phyloP scores from a whole-genome alignment of 2,329 filamentous ascomycete genomes.

The Trichoderma oligosporum region DNA sequence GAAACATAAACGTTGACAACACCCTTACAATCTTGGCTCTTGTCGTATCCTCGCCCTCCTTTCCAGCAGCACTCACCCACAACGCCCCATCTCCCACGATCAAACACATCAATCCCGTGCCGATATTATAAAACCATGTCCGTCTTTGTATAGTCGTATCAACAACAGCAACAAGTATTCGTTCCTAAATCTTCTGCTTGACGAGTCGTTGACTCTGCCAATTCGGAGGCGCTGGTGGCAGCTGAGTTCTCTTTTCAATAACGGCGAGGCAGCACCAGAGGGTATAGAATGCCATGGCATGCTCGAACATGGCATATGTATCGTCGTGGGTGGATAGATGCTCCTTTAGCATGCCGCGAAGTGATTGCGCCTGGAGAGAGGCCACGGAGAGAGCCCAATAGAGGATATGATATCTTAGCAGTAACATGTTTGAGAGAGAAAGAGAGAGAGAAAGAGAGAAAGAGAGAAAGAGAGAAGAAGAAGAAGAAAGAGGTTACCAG shows the following conservation, averaged over 20 bases:
- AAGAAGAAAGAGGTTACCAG: not conserved
- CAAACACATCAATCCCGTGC: conserved; percentile 8
- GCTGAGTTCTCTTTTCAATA: not conserved
- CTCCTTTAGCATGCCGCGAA: not conserved
- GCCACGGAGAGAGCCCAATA: not conserved
- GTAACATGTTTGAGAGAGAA: not conserved
- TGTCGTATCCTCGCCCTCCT: not conserved
- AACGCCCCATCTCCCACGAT: conserved; percentile 7
- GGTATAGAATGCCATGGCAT: not conserved
- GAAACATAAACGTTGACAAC: conserved; percentile 22
- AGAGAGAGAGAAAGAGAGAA: not conserved
- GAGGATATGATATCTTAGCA: not conserved
- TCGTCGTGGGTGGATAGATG: not conserved
- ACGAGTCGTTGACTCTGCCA: not conserved
- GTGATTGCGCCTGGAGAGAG: not conserved
- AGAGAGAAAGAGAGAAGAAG: not conserved
- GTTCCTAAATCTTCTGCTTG: not conserved
- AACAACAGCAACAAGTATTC: too few species aligned
- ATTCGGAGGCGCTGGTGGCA: not conserved
- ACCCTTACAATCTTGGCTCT: conserved; percentile 16
- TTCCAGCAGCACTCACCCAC: not conserved
- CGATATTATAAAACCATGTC: not conserved
- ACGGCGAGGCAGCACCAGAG: not conserved
- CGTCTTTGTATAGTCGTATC: not conserved
- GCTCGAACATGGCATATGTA: not conserved